Evolutionary conservation across 257 asterid species (phyloP), one percentile per base, ranked within the genome.

Genomic region (Nicotiana attenuata): DNA sequence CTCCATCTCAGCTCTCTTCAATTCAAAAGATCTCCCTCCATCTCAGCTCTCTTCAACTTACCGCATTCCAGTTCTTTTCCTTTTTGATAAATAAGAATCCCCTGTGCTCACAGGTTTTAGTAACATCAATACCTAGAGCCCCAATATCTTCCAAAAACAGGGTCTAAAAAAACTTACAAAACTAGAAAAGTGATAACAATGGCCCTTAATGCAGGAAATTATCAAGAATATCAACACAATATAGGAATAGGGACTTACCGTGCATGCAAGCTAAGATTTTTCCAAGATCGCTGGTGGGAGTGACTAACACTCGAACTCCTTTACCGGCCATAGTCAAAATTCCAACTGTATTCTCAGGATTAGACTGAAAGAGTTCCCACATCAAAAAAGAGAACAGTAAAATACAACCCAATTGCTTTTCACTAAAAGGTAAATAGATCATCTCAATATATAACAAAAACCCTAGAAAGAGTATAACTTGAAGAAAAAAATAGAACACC

Each of bases 261-360:
- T 96, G 98, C 95, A 95, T 90, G 94, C 98, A 96, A 81, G 93
- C 98, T 87, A 96, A 86, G 90, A 94, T 94, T 91, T 96, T 96
- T 59, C 99, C 98, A n/a, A 96, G 98, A 90, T 96, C 99, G 82
- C 98, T 94, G 31, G 99, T 94, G 0, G 97, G 98, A 66, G 98
- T 96, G 82, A 94, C 98, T 88, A 96, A 87, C 14, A 96, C 99
- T 5, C 98, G 97, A 88, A 94, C 98, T 61, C 97, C 94, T 86
- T 90, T 96, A 66, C 98, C 98, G 50, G 98, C 98, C 99, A 93
- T 96, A 81, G 99, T 96, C 84, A 94, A 80, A 61, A 96, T 92
- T 35, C 98, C 99, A 78, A 96, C 99, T 0, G 99, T 96, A 78
- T 94, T 94, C 90, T 96, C 99, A 2, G 99, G 98, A 90, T 96